Evolutionary conservation across 192 early-diverging fungal genomes (phyloP).

Genomic region (Entomortierella chlamydospora): DNA sequence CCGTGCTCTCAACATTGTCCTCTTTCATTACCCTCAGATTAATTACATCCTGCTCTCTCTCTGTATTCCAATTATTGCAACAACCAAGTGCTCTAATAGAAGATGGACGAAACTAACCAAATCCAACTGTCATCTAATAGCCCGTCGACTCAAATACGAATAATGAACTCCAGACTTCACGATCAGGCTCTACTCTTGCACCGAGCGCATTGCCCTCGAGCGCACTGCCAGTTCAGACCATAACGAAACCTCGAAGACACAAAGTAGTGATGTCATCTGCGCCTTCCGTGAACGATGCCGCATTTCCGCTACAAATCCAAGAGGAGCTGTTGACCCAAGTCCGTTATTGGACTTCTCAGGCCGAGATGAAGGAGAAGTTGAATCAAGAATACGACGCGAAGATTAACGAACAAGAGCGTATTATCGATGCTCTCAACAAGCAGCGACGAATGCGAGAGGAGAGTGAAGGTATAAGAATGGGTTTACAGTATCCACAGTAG

Average conservation of each 20-base stretch:
- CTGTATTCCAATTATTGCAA: no score
- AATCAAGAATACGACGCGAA: slow-evolving; percentile 62
- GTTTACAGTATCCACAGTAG: neutral
- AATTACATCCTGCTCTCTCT: no score
- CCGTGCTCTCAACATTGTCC: neutral
- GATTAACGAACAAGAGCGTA: slow-evolving; percentile 63
- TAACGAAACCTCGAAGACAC: slow-evolving; percentile 47
- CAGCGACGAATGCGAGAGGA: slow-evolving; percentile 65
- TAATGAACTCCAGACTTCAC: slow-evolving; percentile 8
- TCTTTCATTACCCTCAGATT: neutral
- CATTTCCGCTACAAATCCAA: slow-evolving; percentile 49
- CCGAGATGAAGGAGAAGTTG: slow-evolving; percentile 47
- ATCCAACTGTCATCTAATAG: slow-evolving; percentile 1
- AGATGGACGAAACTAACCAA: neutral
- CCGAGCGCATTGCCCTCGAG: slow-evolving; percentile 35
- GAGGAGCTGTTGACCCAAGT: slow-evolving; percentile 51
- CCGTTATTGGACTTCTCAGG: slow-evolving; percentile 52
- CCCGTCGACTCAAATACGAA: slow-evolving; percentile 6
- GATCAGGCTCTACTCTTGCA: slow-evolving; percentile 24
- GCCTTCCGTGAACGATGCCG: slow-evolving; percentile 27
- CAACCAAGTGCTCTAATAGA: neutral
- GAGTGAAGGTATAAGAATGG: slow-evolving; percentile 58
- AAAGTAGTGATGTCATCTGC: slow-evolving; percentile 32
- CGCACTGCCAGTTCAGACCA: slow-evolving; percentile 27
- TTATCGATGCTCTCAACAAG: slow-evolving; percentile 60